Percentiles rank a stretch among this genome's conserved stretches.
Conservation (phyloP, 2,329 filamentous ascomycete genomes). For the Colletotrichum plurivorum region DNA sequence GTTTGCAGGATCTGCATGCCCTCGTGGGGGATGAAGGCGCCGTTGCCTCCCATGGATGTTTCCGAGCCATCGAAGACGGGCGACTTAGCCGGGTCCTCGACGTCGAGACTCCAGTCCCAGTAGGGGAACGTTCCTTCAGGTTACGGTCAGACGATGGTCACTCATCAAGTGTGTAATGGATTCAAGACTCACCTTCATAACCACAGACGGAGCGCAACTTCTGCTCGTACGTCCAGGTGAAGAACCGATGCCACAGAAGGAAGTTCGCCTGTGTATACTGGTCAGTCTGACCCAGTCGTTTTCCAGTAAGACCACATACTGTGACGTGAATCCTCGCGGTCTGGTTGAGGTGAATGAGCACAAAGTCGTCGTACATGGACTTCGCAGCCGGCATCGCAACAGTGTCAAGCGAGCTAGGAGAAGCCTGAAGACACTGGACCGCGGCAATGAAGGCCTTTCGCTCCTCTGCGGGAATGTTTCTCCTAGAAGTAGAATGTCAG, state of each 20-base stretch:
- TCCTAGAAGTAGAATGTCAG: not conserved
- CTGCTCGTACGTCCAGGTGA: conserved; percentile 42
- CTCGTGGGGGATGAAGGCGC: conserved; percentile 48
- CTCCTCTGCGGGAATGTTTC: conserved; percentile 23
- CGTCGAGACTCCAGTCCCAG: conserved; percentile 36
- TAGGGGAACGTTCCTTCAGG: conserved; percentile 36
- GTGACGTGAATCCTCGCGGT: conserved; percentile 32
- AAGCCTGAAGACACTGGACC: conserved; percentile 27
- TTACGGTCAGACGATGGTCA: not conserved
- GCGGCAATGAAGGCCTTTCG: conserved; percentile 30
- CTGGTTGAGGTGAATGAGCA: conserved; percentile 39
- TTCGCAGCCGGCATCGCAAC: conserved; percentile 10
- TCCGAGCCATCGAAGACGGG: conserved; percentile 57
- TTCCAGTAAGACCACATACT: conserved; percentile 8
- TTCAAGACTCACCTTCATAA: conserved; percentile 39
- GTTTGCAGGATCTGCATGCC: conserved; percentile 34
- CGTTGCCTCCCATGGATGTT: conserved; percentile 55
- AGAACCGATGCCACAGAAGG: conserved; percentile 44
- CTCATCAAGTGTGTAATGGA: not conserved
- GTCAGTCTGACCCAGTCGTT: not conserved
- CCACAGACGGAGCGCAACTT: conserved; percentile 44
- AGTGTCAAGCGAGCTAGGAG: conserved; percentile 22
- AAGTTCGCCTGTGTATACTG: conserved; percentile 26
- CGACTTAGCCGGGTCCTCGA: conserved; percentile 48
- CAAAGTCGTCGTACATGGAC: conserved; percentile 41